phyloP scores from a whole-genome alignment of 108 stramenopile species.

The Cyclotella cryptica region DNA sequence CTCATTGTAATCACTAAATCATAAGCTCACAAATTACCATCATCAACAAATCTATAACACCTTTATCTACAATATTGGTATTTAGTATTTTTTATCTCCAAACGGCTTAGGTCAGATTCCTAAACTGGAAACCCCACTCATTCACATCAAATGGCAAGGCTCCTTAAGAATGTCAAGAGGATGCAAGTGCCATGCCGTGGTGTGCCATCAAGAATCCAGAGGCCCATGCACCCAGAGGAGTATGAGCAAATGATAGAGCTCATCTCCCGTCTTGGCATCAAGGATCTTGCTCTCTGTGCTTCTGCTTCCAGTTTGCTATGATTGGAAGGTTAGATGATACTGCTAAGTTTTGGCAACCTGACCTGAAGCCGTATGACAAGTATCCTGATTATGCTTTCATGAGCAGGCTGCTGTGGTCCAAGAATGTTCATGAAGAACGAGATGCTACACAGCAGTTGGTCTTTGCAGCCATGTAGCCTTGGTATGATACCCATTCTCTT shows the following conservation, averaged over 20 bases:
- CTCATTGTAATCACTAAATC: no score
- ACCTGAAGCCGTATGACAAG: neutral
- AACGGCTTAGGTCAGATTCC: neutral
- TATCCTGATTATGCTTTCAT: conserved; percentile 15
- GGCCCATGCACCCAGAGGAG: conserved; percentile 6
- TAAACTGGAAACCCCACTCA: conserved; percentile 16
- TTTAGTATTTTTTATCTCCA: no score
- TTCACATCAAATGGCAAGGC: neutral
- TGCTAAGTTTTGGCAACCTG: neutral
- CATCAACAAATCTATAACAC: no score
- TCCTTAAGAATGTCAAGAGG: conserved; percentile 23
- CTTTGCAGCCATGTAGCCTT: conserved; percentile 16
- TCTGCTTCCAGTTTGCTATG: conserved; percentile 2
- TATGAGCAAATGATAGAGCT: conserved; percentile 14
- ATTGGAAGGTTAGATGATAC: conserved; percentile 21
- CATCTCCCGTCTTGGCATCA: neutral
- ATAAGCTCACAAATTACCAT: no score
- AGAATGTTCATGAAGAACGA: conserved; percentile 22
- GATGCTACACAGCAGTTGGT: conserved; percentile 27
- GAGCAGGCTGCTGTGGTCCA: conserved; percentile 16
- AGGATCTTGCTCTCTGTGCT: neutral
- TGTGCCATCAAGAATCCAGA: neutral
- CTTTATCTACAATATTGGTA: no score
- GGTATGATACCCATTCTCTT: conserved; percentile 1
- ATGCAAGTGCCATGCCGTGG: conserved; percentile 13